Base-by-base conservation (phyloP, 2,329 filamentous ascomycete genomes). In the Exserohilum rostratum region DNA sequence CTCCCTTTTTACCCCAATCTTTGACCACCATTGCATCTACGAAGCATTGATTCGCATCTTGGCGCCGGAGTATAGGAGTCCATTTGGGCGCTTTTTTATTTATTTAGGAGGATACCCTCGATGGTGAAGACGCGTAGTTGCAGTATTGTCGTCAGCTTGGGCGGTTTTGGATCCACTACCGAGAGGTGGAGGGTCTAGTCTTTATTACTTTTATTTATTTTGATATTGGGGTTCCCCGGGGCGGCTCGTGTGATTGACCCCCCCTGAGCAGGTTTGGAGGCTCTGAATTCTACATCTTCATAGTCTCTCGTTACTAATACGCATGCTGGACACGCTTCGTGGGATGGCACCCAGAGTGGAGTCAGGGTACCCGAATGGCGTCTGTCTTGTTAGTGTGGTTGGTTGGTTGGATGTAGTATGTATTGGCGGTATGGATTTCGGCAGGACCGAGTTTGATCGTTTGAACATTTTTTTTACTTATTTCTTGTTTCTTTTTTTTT, bases 381-480 rank as follows among this genome's bases (percentile, higher is more conserved):
- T 45, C 15, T 38, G 18, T 18, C 30, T 18, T 31, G 39, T 17
- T 44, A 30, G 29, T 48, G 9, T 38, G n/a, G 20, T 34, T 17
- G 12, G 40, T 3, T 38, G n/a, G 20, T 34, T 17, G 12, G 40
- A 44, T 11, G 12, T 38, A 30, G 34, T 31, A n/a, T 18, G 34
- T 31, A n/a, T 18, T 29, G 17, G 17, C 34, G 25, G 11, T 6
- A 25, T 37, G 42, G 51, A 51, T 46, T 53, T 62, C 64, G 64
- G 64, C 64, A 52, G 64, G 64, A 59, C 64, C 64, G 64, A 62
- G 18, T 42, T n/a, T 42, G 22, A 27, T 25, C n/a, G 39, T 9
- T 4, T 42, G 13, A 42, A 13, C n/a, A 25, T 9, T 17, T 42
- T 18, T 44, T 47, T 7, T 17, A 43, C 49, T 37, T 43, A 37